These are phyloP conservation scores for Colletotrichum noveboracense DNA, from an alignment of 2,329 filamentous ascomycete genomes.

Conservation along the genomic window DNA sequence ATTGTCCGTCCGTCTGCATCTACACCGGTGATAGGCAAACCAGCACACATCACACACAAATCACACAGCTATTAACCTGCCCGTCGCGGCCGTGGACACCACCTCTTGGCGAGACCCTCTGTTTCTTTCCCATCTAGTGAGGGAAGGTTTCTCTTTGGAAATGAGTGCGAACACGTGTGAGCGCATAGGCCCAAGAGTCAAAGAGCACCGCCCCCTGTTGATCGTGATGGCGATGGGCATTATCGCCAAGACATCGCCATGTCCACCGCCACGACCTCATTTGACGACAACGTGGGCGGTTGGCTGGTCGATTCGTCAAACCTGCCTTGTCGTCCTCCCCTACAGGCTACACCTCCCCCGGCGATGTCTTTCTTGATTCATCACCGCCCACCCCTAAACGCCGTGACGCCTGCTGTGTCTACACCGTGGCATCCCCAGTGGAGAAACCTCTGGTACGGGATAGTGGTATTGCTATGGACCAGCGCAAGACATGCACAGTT, in stretches of 20 bases:
- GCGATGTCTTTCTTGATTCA: background rate
- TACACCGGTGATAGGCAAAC: background rate
- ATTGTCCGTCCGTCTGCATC: background rate
- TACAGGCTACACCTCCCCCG: background rate
- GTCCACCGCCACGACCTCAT: background rate
- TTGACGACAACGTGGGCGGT: background rate
- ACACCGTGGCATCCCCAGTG: background rate
- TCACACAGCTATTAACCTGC: background rate
- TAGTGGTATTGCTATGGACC: background rate
- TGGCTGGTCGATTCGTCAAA: background rate
- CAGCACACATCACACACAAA: background rate
- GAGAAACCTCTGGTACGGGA: background rate
- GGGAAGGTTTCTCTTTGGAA: background rate
- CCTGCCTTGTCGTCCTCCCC: background rate
- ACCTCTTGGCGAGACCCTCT: conserved; percentile 17
- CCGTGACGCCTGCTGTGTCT: background rate
- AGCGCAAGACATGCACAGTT: background rate
- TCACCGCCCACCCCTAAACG: background rate
- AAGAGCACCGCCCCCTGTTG: background rate
- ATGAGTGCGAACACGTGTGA: background rate
- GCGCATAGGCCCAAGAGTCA: background rate
- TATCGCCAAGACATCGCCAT: background rate
- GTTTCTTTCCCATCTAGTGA: background rate
- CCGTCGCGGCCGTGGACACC: background rate
- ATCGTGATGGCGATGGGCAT: background rate